phyloP scores from a whole-genome alignment of 495 filamentous ascomycete species.

The Achaetomiella virescens region DNA sequence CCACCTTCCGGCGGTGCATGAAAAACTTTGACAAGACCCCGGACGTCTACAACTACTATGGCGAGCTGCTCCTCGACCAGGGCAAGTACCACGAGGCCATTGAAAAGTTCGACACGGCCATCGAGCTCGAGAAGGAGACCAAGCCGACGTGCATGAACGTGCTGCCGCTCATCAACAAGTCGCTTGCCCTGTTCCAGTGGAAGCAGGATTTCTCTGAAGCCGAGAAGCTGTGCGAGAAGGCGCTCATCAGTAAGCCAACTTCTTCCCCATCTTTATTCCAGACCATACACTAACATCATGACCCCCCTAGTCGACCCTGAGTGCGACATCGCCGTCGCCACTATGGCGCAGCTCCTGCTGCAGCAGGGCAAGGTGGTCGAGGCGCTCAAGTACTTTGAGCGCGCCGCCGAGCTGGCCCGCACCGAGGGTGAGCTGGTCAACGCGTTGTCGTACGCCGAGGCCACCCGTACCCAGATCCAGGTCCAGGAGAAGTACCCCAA shows the following conservation, averaged over 20 bases:
- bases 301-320: conserved; percentile 83
- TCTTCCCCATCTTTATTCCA: neutral
- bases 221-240: conserved; percentile 94
- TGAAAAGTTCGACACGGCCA: conserved; percentile 94
- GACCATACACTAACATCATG: conserved; percentile 26
- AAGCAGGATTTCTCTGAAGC: conserved; percentile 93
- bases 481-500: conserved; percentile 99
- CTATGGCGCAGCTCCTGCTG: conserved; percentile 96
- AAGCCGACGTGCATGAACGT: conserved; percentile 97
- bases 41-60: conserved; percentile 99
- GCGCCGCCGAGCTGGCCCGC: conserved; percentile 87
- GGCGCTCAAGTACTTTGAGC: conserved; percentile 94
- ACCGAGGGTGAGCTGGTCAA: conserved; percentile 96
- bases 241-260: conserved; percentile 76
- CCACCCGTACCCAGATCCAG: conserved; percentile 92
- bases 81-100: conserved; percentile 91
- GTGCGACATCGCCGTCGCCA: conserved; percentile 97
- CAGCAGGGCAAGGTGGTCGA: conserved; percentile 97
- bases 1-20: conserved; percentile 92
- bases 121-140: conserved; percentile 93
- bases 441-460: conserved; percentile 93
- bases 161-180: conserved; percentile 96
- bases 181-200: conserved; percentile 93
- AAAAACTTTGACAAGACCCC: conserved; percentile 97
- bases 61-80: conserved; percentile 96